Evolutionary conservation across 2,329 filamentous ascomycete species (phyloP), one percentile per base, ranked within the genome.

Genomic region (Xylariaceae sp.): DNA sequence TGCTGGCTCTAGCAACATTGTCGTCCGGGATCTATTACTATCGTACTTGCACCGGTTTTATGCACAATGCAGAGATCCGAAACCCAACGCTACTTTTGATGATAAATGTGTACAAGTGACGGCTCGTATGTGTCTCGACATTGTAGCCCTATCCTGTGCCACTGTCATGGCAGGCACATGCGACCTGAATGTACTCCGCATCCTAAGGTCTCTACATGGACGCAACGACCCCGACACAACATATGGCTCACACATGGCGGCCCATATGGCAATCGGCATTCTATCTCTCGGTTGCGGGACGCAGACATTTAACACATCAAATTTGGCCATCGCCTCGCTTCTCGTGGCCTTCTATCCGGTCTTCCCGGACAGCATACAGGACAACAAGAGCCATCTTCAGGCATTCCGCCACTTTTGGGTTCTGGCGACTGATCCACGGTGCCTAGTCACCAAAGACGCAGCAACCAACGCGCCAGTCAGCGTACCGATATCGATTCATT

Each of bases 381-480:
- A 99, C 72, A 97, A 97, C 67, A 87, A 89, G 60, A 91, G 90
- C 10, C 94, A 99, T 65, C 79, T 99, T 5, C 94, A 99, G 74
- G 94, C 95, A 3, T 94, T 99, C 74, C 85, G 95, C 5, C 92
- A 99, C 71, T 88, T 99, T 66, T 99, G 94, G 94, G 92, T 96
- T 10, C 79, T 99, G 3, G 94, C 94, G 1, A 87, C 89, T 0
- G 94, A 99, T 65, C 84, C 90, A 9, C 83, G 95, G 48, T 97
- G 92, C 67, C 80, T 99, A 0, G 83, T 99, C 0, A 83, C 89
- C 16, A 88, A 92, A 57, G 94, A 99, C 62, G 81, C 94, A 2
- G 85, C 94, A 55, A 95, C 89, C 0, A 84, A 87, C 39, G 84
- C 90, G 41, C 88, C 92, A 0, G 82, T 96, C 46, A 81, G 84